phyloP scores from a whole-genome alignment of 805 yeast species.

The Nakazawaea peltata region DNA sequence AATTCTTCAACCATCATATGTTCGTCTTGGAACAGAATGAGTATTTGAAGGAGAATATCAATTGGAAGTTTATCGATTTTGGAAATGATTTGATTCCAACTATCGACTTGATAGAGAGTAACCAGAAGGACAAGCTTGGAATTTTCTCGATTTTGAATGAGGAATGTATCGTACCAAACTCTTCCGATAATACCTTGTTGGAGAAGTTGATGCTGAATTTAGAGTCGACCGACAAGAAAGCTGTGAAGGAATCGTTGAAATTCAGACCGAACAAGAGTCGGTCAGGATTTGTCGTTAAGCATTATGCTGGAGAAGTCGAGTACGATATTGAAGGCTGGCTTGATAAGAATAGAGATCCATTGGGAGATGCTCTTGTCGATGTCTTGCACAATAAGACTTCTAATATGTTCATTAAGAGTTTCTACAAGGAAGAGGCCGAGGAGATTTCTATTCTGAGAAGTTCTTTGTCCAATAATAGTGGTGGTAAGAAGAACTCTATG shows the following conservation, averaged over 20 bases:
- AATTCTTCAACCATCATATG: conserved; percentile 55
- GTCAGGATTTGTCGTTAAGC: conserved; percentile 76
- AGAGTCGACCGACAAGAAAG: conserved; percentile 30
- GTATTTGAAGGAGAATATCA: conserved; percentile 48
- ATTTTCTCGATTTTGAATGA: conserved; percentile 84
- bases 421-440: conserved; percentile 38
- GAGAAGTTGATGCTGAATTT: conserved; percentile 68
- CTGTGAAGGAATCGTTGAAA: conserved; percentile 24
- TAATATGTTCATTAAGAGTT: conserved; percentile 43
- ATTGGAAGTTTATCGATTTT: conserved; percentile 78
- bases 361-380: conserved; percentile 64
- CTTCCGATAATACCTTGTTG: conserved; percentile 75
- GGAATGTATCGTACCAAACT: conserved; percentile 90
- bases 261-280: conserved; percentile 69
- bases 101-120: conserved; percentile 79
- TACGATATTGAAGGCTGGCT: conserved; percentile 90
- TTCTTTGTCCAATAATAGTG: conserved; percentile 16
- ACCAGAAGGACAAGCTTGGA: conserved; percentile 54
- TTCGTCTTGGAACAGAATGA: conserved; percentile 55
- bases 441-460: conserved; percentile 14
- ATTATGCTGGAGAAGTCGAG: conserved; percentile 96
- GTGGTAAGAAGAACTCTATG: conserved; percentile 22
- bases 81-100: conserved; percentile 94
- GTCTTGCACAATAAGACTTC: conserved; percentile 42
- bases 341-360: conserved; percentile 89